Evolutionary conservation across 257 asterid species (phyloP).

Genomic region (Parsonsia alboflavescens): DNA sequence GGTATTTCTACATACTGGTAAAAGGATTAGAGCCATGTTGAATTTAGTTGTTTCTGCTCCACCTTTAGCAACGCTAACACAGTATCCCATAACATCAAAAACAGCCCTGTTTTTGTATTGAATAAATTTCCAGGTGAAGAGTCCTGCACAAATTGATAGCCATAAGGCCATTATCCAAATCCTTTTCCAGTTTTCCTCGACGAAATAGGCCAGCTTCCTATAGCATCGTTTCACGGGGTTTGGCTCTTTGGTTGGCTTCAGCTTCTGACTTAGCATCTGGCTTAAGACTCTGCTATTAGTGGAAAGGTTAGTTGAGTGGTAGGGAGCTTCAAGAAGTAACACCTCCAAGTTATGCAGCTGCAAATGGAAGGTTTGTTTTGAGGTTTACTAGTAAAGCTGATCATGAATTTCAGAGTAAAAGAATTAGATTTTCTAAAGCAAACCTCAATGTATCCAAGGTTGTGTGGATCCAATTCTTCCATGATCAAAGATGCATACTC

Average conservation of each 20-base stretch:
- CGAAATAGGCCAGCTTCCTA: slow-evolving; percentile 17
- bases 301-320: slow-evolving; percentile 13
- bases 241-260: slow-evolving; percentile 26
- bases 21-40: slow-evolving; percentile 81
- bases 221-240: slow-evolving; percentile 23
- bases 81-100: slow-evolving; percentile 68
- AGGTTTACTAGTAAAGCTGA: not conserved
- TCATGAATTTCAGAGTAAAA: not conserved
- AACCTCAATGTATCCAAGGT: slow-evolving; percentile 37
- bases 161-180: slow-evolving; percentile 56
- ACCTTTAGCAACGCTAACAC: slow-evolving; percentile 70
- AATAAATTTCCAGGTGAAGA: slow-evolving; percentile 56
- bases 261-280: slow-evolving; percentile 29
- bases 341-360: slow-evolving; percentile 29
- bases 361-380: not conserved
- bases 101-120: slow-evolving; percentile 37
- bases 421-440: not conserved
- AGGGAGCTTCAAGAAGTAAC: slow-evolving; percentile 26
- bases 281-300: slow-evolving; percentile 27
- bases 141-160: slow-evolving; percentile 39
- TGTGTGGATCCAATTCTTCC: slow-evolving; percentile 39
- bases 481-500: slow-evolving; percentile 36
- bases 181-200: slow-evolving; percentile 61
- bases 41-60: slow-evolving; percentile 72
- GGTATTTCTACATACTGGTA: slow-evolving; percentile 60